These are phyloP conservation scores for Kluyveromyces dobzhanskii DNA, from an alignment of 805 yeast species.

Conservation along the genomic window DNA sequence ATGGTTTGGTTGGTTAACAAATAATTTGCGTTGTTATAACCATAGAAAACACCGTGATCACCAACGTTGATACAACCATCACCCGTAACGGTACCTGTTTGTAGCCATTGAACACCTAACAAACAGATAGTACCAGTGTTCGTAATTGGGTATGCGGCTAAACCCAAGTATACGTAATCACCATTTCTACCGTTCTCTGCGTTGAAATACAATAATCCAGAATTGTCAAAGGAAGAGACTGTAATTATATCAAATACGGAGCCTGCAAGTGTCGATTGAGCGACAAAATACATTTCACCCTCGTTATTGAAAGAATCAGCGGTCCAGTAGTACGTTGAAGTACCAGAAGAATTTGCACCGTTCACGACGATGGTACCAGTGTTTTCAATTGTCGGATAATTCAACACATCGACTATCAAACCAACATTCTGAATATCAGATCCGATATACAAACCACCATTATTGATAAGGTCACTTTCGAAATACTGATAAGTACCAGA, in stretches of 20 bases:
- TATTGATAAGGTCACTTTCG: conserved; percentile 3
- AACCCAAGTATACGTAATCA: conserved; percentile 5
- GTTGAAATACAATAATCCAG: conserved; percentile 9
- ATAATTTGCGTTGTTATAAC: conserved; percentile 3
- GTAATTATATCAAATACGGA: conserved; percentile 7
- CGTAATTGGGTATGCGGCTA: conserved; percentile 5
- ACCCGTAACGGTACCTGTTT: conserved; percentile 8
- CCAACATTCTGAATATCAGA: conserved; percentile 6
- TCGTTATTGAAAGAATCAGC: conserved; percentile 7
- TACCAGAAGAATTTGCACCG: conserved; percentile 7
- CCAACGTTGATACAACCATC: conserved; percentile 13
- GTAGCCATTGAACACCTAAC: conserved; percentile 4
- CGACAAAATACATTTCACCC: conserved; percentile 11
- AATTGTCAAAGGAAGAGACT: conserved; percentile 5
- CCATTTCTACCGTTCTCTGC: conserved; percentile 6
- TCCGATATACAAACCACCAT: conserved; percentile 11
- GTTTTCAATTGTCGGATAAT: conserved; percentile 5
- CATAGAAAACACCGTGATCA: conserved; percentile 6
- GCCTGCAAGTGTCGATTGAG: conserved; percentile 4
- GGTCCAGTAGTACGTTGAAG: conserved; percentile 6
- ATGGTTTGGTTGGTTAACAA: conserved; percentile 8
- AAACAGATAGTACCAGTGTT: conserved; percentile 12
- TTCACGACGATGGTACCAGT: conserved; percentile 11
- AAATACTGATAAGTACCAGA: conserved; percentile 7
- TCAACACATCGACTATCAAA: conserved; percentile 5